phyloP scores from a whole-genome alignment of 2,329 filamentous ascomycete species.

The Colletotrichum sp. region DNA sequence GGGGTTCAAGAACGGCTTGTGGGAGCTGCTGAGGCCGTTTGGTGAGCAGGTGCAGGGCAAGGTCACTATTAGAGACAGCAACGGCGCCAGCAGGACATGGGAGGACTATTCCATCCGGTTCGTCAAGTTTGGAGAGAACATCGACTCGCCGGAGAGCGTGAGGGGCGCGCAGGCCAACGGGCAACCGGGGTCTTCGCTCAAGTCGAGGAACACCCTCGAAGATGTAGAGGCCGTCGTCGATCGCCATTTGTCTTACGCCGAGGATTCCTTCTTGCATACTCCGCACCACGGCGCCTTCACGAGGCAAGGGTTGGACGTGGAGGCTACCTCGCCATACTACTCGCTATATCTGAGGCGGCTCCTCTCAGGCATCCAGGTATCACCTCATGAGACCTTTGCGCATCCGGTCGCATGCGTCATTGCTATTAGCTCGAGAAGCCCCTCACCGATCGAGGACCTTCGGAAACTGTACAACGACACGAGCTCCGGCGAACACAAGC shows the following conservation, averaged over 20 bases:
- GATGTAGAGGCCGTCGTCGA: constrained; percentile 84
- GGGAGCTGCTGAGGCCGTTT: constrained; percentile 88
- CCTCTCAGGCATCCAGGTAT: constrained; percentile 78
- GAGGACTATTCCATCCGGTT: constrained; percentile 94
- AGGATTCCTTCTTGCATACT: constrained; percentile 57
- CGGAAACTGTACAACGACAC: constrained; percentile 84
- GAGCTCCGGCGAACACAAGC: constrained; percentile 73
- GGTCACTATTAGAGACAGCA: constrained; percentile 88
- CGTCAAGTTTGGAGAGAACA: constrained; percentile 68
- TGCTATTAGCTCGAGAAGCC: constrained; percentile 89
- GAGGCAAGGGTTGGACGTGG: constrained; percentile 47
- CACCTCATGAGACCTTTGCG: constrained; percentile 89
- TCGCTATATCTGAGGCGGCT: constrained; percentile 83
- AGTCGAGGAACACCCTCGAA: constrained; percentile 42
- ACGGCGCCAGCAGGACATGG: constrained; percentile 80
- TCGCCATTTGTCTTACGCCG: constrained; percentile 77
- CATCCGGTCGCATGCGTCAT: constrained; percentile 96
- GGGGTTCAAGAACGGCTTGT: constrained; percentile 81
- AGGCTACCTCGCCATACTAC: constrained; percentile 78
- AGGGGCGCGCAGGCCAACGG: constrained; percentile 36
- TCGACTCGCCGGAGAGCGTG: constrained; percentile 54
- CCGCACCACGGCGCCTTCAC: constrained; percentile 42
- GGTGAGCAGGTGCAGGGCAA: constrained; percentile 88
- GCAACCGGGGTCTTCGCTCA: constrained; percentile 18
- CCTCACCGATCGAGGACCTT: constrained; percentile 84